Percentiles rank a stretch among this genome's conserved stretches.
phyloP scores from a whole-genome alignment of 345 rosid species.

The Pseudoturritis turrita region DNA sequence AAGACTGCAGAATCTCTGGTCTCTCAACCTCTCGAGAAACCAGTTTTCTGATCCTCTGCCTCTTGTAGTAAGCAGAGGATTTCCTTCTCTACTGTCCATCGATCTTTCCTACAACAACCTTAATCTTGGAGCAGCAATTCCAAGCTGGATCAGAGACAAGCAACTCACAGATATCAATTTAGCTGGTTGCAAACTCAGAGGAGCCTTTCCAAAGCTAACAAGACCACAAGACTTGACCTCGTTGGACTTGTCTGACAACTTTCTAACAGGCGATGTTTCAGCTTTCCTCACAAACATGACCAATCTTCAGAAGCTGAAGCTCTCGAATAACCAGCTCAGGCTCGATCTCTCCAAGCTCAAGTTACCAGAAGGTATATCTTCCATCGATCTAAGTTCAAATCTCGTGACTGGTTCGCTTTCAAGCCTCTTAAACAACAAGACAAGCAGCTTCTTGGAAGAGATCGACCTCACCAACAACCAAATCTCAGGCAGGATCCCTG shows the following conservation, averaged over 20 bases:
- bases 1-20: constrained; percentile 69
- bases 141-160: constrained; percentile 63
- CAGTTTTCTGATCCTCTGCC: constrained; percentile 68
- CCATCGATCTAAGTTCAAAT: constrained; percentile 65
- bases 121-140: constrained; percentile 59
- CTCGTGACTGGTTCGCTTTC: constrained; percentile 64
- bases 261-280: constrained; percentile 52
- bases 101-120: constrained; percentile 87
- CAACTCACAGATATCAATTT: constrained; percentile 59
- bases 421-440: constrained; percentile 58
- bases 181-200: constrained; percentile 78
- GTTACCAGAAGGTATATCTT: constrained; percentile 56
- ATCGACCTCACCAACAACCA: constrained; percentile 61
- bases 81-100: constrained; percentile 67
- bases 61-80: constrained; percentile 36
- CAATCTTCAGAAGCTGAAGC: constrained; percentile 59
- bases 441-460: constrained; percentile 67
- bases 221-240: constrained; percentile 56
- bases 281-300: constrained; percentile 54
- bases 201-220: constrained; percentile 59
- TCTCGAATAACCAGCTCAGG: constrained; percentile 68
- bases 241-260: constrained; percentile 73
- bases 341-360: constrained; percentile 53
- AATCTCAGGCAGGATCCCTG: constrained; percentile 66
- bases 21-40: constrained; percentile 80